Base-by-base conservation (phyloP, 2,329 filamentous ascomycete species). In the Epichloe hybrida region DNA sequence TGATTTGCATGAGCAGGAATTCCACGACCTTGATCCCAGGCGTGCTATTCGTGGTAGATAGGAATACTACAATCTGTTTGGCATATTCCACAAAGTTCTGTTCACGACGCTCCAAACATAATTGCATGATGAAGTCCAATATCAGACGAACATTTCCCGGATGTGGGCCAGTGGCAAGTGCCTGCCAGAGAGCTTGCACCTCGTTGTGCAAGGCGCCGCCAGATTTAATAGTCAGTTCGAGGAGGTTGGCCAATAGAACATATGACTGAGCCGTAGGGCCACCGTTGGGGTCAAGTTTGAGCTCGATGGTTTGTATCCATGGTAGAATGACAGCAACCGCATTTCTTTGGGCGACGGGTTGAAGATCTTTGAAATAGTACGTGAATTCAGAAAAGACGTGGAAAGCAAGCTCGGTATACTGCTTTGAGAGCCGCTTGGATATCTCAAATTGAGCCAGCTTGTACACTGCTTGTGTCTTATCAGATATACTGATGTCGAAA, bases 41-140 rank as follows among this genome's bases (percentile, higher is more conserved):
- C 68, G 85, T 61, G 78, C 72, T 77, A 55, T 72, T 75, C 0
- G 77, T 95, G 56, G 88, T 93, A 0, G 93, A 94, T 5, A 98
- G 67, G 64, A 96, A 97, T 0, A 98, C 94, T 15, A 97, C 89
- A 49, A 98, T 93, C 66, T 98, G 93, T 70, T 97, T 98, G 5
- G 91, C 91, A 62, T 94, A 95, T 59, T 96, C 88, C 50, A 98
- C 91, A 65, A 96, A 98, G 59, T 96, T 97, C 61, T 98, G 93
- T 65, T 98, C 94, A 46, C 91, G 83, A 35, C 91, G 83, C 61
- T 98, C 93, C 11, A 98, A 72, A 59, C 93, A 98, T 4, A 97
- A 77, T 31, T 83, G 83, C 67, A 98, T 97, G 66, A 98, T 93
- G 62, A 98, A 98, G 64, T 97, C 90, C 1, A 98, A 77, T 12